Conservation (phyloP, 805 yeast species). For the Torulaspora franciscae region DNA sequence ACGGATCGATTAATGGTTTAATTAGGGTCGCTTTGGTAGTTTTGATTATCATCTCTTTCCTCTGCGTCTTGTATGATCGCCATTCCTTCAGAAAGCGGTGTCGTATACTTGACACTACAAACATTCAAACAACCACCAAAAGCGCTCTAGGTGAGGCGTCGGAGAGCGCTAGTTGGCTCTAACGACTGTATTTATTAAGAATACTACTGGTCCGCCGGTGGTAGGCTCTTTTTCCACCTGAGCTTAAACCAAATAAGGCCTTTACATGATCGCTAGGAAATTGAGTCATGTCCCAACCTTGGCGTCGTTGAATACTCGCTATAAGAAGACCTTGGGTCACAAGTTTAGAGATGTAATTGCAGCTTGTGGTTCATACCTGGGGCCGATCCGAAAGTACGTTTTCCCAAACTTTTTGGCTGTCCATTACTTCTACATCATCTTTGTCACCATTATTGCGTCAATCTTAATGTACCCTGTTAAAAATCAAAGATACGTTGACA, state of each 20-base stretch:
- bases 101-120: neutral
- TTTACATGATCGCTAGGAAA: slow-evolving; percentile 19
- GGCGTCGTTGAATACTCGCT: slow-evolving; percentile 21
- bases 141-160: neutral
- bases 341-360: slow-evolving; percentile 39
- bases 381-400: slow-evolving; percentile 38
- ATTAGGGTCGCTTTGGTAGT: too few relatives aligned
- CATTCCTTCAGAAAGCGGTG: neutral
- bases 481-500: slow-evolving; percentile 67
- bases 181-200: neutral
- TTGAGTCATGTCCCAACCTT: slow-evolving; percentile 28
- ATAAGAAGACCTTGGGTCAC: slow-evolving; percentile 39
- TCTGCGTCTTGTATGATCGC: too few relatives aligned
- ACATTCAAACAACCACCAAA: neutral
- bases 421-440: slow-evolving; percentile 67
- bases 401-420: slow-evolving; percentile 50
- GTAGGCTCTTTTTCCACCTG: slow-evolving; percentile 4
- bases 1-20: too few relatives aligned
- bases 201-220: slow-evolving; percentile 3
- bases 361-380: slow-evolving; percentile 25
- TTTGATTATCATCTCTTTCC: too few relatives aligned
- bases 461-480: slow-evolving; percentile 71
- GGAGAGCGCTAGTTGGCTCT: neutral
- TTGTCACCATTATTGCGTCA: slow-evolving; percentile 60
- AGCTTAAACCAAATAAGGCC: neutral